Evolutionary conservation across 768 basidiomycete species (phyloP).

Genomic region (Phanerochaete carnosa): DNA sequence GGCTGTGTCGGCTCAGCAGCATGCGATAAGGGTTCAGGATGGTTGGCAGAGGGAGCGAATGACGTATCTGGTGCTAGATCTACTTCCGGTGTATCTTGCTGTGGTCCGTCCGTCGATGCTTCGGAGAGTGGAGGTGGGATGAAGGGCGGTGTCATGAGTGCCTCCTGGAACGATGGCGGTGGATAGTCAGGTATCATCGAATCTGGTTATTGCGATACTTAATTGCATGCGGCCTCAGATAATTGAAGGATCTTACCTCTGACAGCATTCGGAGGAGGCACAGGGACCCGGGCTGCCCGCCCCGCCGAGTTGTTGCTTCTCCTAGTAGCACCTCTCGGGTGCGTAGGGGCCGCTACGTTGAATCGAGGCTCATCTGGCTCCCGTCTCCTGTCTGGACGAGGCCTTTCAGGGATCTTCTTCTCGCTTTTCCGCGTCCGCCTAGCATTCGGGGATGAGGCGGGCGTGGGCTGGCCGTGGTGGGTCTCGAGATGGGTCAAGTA

Average conservation of each 20-base stretch:
- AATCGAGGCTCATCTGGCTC: constrained; percentile 26
- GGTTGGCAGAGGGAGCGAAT: constrained; percentile 1
- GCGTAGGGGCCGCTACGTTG: constrained; percentile 16
- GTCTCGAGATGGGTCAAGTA: constrained; percentile 56
- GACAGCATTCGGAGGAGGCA: not conserved
- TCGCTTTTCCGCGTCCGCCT: constrained; percentile 43
- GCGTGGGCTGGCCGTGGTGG: constrained; percentile 50
- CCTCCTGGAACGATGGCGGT: constrained; percentile 76
- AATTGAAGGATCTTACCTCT: constrained; percentile 1
- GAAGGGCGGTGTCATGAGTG: constrained; percentile 29
- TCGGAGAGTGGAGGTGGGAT: constrained; percentile 7
- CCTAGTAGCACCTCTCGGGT: constrained; percentile 5
- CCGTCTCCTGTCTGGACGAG: constrained; percentile 31
- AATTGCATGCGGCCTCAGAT: not conserved
- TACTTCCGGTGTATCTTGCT: constrained; percentile 1
- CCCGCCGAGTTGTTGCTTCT: not conserved
- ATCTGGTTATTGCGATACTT: constrained; percentile 9
- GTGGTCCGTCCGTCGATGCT: not conserved
- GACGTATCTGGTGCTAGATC: not conserved
- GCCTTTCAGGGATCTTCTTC: constrained; percentile 12
- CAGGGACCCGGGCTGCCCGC: not conserved
- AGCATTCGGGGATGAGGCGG: constrained; percentile 48
- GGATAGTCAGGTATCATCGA: constrained; percentile 54
- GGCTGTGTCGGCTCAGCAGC: not conserved
- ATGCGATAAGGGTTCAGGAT: not conserved